A percentile compares a stretch with the other conserved stretches of the same genome.
These are phyloP conservation scores for Xenoacremonium recifei DNA, from an alignment of 2,329 filamentous ascomycete genomes.

Conservation along the genomic window DNA sequence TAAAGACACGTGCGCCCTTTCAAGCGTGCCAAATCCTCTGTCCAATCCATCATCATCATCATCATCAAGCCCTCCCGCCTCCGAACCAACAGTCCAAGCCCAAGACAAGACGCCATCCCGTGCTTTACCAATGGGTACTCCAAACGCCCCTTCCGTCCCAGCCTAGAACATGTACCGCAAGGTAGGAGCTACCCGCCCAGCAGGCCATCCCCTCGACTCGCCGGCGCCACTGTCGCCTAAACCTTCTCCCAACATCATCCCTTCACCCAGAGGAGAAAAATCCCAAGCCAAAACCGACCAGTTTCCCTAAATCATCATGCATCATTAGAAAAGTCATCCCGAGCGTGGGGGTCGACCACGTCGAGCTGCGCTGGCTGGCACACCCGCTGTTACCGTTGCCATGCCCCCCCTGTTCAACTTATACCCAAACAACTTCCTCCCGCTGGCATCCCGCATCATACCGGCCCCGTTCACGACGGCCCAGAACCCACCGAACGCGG, in stretches of 20 bases:
- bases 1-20: too few relatives aligned
- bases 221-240: constrained; percentile 12
- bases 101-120: constrained; percentile 13
- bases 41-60: too few relatives aligned
- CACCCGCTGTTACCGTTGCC: background rate
- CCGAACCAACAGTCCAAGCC: constrained; percentile 5
- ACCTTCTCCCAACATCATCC: constrained; percentile 23
- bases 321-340: background rate
- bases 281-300: too few relatives aligned
- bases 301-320: background rate
- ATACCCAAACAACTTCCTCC: background rate
- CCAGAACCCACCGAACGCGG: background rate
- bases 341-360: background rate
- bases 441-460: background rate
- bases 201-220: too few relatives aligned
- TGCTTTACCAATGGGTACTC: too few relatives aligned
- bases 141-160: background rate
- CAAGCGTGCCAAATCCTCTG: too few relatives aligned
- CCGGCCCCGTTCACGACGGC: too few relatives aligned
- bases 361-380: background rate
- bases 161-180: too few relatives aligned
- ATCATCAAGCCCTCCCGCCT: too few relatives aligned
- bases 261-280: too few relatives aligned
- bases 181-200: constrained; percentile 10
- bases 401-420: background rate